A percentile compares a stretch with the other conserved stretches of the same genome.
Evolutionary conservation across 192 early-diverging fungal genomes (phyloP).

Genomic region (Globomyces pollinis-pini): DNA sequence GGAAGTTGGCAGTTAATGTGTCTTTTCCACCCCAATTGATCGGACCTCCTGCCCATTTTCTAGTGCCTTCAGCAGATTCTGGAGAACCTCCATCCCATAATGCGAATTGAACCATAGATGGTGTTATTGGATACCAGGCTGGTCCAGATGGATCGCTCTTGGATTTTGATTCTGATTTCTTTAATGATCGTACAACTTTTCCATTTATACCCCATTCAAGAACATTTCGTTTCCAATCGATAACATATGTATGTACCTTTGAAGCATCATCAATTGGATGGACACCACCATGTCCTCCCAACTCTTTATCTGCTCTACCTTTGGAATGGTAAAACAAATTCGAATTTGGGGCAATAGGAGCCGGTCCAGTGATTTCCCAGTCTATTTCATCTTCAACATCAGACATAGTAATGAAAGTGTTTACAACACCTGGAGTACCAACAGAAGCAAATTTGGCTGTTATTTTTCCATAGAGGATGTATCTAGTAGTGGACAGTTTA

Average conservation of each 20-base stretch:
- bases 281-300: too few relatives aligned
- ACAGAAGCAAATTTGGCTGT: too few relatives aligned
- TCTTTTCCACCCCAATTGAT: background rate
- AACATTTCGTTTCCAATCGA: slow-evolving; percentile 9
- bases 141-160: background rate
- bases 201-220: slow-evolving; percentile 1
- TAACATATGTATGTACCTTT: background rate
- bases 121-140: background rate
- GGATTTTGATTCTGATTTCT: too few relatives aligned
- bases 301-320: too few relatives aligned
- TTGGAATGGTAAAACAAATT: background rate
- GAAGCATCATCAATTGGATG: too few relatives aligned
- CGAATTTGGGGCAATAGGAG: background rate
- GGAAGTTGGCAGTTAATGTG: background rate
- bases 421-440: slow-evolving; percentile 6
- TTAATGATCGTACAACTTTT: background rate
- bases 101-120: background rate
- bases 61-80: background rate
- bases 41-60: slow-evolving; percentile 4
- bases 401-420: slow-evolving; percentile 12
- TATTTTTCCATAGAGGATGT: too few relatives aligned
- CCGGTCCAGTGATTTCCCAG: slow-evolving; percentile 1
- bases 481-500: too few relatives aligned
- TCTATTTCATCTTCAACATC: too few relatives aligned
- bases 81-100: too few relatives aligned